A percentile compares a stretch with the other conserved stretches of the same genome.
phyloP scores from a whole-genome alignment of 257 asterid species.

The Gentiana dahurica region DNA sequence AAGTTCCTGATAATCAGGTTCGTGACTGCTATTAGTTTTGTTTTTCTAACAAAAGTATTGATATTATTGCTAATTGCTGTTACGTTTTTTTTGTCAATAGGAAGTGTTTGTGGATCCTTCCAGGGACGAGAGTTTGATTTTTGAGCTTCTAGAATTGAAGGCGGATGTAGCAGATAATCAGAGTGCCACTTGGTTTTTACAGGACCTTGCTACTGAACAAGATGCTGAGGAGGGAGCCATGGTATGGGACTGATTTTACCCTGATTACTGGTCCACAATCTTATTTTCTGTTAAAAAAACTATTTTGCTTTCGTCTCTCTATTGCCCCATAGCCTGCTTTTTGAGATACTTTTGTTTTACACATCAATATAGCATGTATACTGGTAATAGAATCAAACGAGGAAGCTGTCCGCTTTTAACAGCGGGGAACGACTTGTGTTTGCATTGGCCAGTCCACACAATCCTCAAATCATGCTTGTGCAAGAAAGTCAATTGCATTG shows the following conservation, averaged over 20 bases:
- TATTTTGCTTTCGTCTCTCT: no score
- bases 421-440: no score
- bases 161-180: conserved; percentile 58
- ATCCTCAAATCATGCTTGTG: background rate
- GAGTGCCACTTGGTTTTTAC: conserved; percentile 88
- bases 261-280: background rate
- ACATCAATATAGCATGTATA: background rate
- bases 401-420: no score
- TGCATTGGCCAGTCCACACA: background rate
- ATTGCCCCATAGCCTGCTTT: no score
- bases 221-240: conserved; percentile 80
- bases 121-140: conserved; percentile 78
- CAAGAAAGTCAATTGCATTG: no score
- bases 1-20: conserved; percentile 95
- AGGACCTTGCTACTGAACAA: conserved; percentile 80
- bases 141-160: conserved; percentile 76
- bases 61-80: conserved; percentile 2
- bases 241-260: background rate
- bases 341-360: background rate
- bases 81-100: conserved; percentile 18
- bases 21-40: background rate
- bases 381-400: no score
- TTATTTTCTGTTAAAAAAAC: no score
- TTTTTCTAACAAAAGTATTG: background rate
- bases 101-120: conserved; percentile 73